Percentiles rank a stretch among this genome's conserved stretches.
Conservation (phyloP, 1,284 basidiomycete species). For the Boletellus dicymbophilus region DNA sequence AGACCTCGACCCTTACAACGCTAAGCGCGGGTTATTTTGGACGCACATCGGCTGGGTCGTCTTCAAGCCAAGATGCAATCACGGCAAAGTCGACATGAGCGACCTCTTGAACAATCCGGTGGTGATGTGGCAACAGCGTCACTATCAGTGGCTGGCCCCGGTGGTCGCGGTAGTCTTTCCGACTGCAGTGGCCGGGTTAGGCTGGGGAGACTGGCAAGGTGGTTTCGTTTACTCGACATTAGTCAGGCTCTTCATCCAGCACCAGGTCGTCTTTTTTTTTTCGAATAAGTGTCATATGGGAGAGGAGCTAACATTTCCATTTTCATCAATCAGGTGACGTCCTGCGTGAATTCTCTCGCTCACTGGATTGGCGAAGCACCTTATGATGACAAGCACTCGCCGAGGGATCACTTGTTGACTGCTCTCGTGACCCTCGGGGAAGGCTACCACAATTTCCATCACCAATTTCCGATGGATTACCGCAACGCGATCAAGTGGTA, state of each 20-base stretch:
- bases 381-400: slow-evolving; percentile 95
- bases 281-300: too few relatives aligned
- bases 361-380: slow-evolving; percentile 93
- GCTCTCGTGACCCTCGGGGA: slow-evolving; percentile 90
- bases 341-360: slow-evolving; percentile 94
- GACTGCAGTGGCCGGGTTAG: slow-evolving; percentile 73
- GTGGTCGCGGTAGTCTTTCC: slow-evolving; percentile 77
- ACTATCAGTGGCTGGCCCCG: slow-evolving; percentile 75
- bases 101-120: slow-evolving; percentile 80
- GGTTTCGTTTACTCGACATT: slow-evolving; percentile 90
- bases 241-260: slow-evolving; percentile 81
- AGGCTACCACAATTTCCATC: slow-evolving; percentile 98
- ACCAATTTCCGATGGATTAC: slow-evolving; percentile 94
- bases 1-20: slow-evolving; percentile 92
- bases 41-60: slow-evolving; percentile 95
- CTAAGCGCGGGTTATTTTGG: slow-evolving; percentile 80
- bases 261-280: slow-evolving; percentile 75
- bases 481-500: slow-evolving; percentile 93
- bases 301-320: too few relatives aligned
- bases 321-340: too few relatives aligned
- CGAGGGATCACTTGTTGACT: slow-evolving; percentile 85
- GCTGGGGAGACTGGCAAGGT: slow-evolving; percentile 85
- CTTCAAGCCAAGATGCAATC: slow-evolving; percentile 84
- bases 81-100: slow-evolving; percentile 87
- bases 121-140: slow-evolving; percentile 86